Percentiles rank a stretch among this genome's conserved stretches.
phyloP scores from a whole-genome alignment of 1,284 basidiomycete species.

The Apiotrichum montevideense region DNA sequence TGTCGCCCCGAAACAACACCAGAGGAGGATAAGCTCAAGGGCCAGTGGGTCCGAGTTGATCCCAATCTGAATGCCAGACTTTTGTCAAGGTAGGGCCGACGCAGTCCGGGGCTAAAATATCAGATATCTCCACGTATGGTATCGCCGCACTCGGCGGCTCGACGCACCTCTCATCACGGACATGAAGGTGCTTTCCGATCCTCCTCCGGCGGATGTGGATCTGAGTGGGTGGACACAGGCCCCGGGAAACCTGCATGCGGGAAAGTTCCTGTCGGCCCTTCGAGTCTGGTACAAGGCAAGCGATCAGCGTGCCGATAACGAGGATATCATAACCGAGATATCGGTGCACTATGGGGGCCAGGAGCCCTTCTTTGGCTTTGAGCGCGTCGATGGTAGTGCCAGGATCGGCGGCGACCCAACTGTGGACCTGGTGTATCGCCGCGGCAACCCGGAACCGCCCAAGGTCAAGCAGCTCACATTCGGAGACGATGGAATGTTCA shows the following conservation, averaged over 20 bases:
- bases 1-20: slow-evolving; percentile 63
- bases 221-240: slow-evolving; percentile 36
- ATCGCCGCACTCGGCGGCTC: slow-evolving; percentile 59
- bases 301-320: slow-evolving; percentile 5
- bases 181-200: slow-evolving; percentile 33
- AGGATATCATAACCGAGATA: slow-evolving; percentile 72
- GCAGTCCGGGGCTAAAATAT: too few species aligned
- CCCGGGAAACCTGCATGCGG: slow-evolving; percentile 37
- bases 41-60: slow-evolving; percentile 80
- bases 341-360: slow-evolving; percentile 77
- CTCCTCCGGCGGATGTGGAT: slow-evolving; percentile 21
- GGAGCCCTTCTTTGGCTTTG: slow-evolving; percentile 74
- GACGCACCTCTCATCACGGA: slow-evolving; percentile 41
- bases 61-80: slow-evolving; percentile 58
- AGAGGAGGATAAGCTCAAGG: slow-evolving; percentile 68
- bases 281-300: slow-evolving; percentile 64
- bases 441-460: slow-evolving; percentile 56
- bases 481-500: slow-evolving; percentile 72
- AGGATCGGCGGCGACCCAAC: slow-evolving; percentile 48
- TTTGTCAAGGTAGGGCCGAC: too few species aligned
- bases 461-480: slow-evolving; percentile 69
- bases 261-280: slow-evolving; percentile 50
- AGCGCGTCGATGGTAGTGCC: slow-evolving; percentile 57
- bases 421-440: slow-evolving; percentile 36
- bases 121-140: slow-evolving; percentile 62